Percentiles rank a stretch among this genome's conserved stretches.
phyloP scores from a whole-genome alignment of 176 grass and related monocot genomes.

The Metroxylon sagu region DNA sequence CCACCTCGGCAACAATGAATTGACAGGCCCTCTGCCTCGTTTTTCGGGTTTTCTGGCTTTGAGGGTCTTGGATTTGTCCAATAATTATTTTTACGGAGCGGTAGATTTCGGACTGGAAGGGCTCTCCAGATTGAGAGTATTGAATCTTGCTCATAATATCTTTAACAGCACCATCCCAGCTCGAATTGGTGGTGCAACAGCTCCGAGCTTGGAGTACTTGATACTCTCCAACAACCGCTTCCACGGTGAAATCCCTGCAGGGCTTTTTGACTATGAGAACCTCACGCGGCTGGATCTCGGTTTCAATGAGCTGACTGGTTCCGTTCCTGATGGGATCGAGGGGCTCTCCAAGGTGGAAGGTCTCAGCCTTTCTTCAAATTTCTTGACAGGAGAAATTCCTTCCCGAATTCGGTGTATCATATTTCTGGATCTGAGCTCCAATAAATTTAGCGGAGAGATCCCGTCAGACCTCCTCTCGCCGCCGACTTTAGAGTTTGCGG shows the following conservation, averaged over 20 bases:
- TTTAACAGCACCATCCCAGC: constrained; percentile 18
- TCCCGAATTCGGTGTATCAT: neutral
- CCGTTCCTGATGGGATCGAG: constrained; percentile 10
- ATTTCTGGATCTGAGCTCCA: constrained; percentile 77
- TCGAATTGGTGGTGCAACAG: neutral
- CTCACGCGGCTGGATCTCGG: constrained; percentile 59
- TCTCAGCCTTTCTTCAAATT: constrained; percentile 48
- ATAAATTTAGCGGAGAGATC: constrained; percentile 27
- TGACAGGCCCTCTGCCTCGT: neutral
- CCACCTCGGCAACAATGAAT: constrained; percentile 35
- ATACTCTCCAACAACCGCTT: constrained; percentile 35
- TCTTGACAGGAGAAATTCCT: constrained; percentile 11
- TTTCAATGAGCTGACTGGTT: constrained; percentile 30
- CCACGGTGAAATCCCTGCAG: constrained; percentile 6
- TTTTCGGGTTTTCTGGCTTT: constrained; percentile 27
- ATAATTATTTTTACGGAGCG: constrained; percentile 10
- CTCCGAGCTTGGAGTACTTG: constrained; percentile 24
- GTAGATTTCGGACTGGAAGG: constrained; percentile 10
- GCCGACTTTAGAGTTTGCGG: constrained; percentile 23
- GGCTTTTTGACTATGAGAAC: constrained; percentile 10
- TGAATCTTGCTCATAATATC: constrained; percentile 36
- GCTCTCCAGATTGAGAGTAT: constrained; percentile 28
- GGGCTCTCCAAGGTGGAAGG: constrained; percentile 28
- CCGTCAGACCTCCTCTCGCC: constrained; percentile 19
- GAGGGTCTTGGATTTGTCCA: constrained; percentile 53